Evolutionary conservation across 257 asterid genomes (phyloP).

Genomic region (Salvia hispanica): DNA sequence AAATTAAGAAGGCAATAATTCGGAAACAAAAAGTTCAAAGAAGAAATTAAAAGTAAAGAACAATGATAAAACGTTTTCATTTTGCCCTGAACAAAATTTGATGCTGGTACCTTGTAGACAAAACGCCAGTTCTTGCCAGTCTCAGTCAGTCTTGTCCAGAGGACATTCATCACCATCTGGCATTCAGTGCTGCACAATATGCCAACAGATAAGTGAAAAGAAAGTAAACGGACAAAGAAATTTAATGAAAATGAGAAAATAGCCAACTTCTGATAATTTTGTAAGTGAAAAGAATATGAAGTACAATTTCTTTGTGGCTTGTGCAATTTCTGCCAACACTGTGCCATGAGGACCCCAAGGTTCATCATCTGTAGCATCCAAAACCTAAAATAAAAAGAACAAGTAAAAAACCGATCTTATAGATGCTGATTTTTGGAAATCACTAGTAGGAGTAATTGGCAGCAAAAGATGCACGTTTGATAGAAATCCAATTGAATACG

Average conservation of each 20-base stretch:
- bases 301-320: conserved; percentile 89
- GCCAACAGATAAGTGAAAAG: conserved; percentile 37
- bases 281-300: conserved; percentile 19
- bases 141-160: conserved; percentile 86
- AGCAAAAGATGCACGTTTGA: neutral
- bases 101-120: conserved; percentile 71
- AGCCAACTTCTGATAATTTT: conserved; percentile 20
- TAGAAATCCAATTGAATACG: neutral
- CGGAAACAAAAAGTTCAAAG: conserved; percentile 14
- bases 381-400: conserved; percentile 50
- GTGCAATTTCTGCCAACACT: conserved; percentile 88
- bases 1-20: conserved; percentile 23
- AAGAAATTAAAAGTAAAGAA: conserved; percentile 1
- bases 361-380: conserved; percentile 97
- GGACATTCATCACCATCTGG: conserved; percentile 85
- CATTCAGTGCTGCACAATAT: conserved; percentile 77
- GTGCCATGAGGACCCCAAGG: conserved; percentile 99
- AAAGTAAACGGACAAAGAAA: conserved; percentile 25
- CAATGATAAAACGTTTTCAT: conserved; percentile 16
- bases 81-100: conserved; percentile 13
- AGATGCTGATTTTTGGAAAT: neutral
- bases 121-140: conserved; percentile 88
- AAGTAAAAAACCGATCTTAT: conserved; percentile 23
- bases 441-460: neutral
- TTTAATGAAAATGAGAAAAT: conserved; percentile 13